A percentile compares a stretch with the other conserved stretches of the same genome.
These are phyloP conservation scores for Brasilioporus rufonigricans DNA, from an alignment of 768 basidiomycete species.

Conservation along the genomic window DNA sequence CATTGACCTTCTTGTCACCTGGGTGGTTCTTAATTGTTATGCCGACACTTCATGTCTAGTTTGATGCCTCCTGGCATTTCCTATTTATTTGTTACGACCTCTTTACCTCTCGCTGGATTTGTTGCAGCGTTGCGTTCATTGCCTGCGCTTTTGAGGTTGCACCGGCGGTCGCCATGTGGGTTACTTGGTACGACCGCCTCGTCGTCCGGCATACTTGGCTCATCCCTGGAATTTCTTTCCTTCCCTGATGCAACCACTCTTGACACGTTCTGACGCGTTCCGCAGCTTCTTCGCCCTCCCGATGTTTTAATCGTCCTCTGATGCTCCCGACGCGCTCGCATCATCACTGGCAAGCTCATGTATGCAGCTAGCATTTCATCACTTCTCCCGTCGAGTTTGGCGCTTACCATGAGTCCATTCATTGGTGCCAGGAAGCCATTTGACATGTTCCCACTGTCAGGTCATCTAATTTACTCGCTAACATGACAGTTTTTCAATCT, in stretches of 20 bases:
- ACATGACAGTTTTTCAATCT: no score
- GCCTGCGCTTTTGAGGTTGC: no score
- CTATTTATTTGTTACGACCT: neutral
- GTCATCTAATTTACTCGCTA: no score
- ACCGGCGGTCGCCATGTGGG: neutral
- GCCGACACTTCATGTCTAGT: neutral
- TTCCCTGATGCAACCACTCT: neutral
- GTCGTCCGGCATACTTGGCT: neutral
- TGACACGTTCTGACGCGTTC: neutral
- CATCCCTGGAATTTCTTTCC: neutral
- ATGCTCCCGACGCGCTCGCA: neutral
- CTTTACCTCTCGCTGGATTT: neutral
- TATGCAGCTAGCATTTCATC: neutral
- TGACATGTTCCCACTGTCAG: no score
- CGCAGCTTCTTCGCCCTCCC: neutral
- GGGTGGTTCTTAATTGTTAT: neutral
- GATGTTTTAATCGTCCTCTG: neutral
- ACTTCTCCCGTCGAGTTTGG: neutral
- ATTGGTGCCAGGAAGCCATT: no score
- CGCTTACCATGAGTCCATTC: neutral
- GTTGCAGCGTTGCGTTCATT: neutral
- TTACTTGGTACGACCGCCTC: neutral
- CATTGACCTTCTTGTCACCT: neutral
- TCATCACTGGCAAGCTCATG: neutral
- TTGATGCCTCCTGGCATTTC: neutral